A percentile compares a stretch with the other conserved stretches of the same genome.
Evolutionary conservation across 208 protist genomes (phyloP).

Genomic region (Polymyxa betae): DNA sequence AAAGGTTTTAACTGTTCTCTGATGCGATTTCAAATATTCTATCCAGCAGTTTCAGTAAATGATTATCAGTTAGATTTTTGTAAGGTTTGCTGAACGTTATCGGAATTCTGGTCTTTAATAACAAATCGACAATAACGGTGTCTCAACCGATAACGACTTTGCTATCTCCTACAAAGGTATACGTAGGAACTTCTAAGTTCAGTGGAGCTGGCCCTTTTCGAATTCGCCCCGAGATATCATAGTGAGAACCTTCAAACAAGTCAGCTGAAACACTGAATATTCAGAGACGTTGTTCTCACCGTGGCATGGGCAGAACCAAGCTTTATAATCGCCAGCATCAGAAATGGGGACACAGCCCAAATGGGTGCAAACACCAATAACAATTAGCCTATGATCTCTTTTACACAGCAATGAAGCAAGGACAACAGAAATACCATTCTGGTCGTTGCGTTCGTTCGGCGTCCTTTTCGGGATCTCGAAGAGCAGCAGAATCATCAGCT

Average conservation of each 20-base stretch:
- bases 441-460: constrained; percentile 82
- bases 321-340: constrained; percentile 82
- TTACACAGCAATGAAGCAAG: background rate
- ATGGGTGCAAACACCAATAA: constrained; percentile 98
- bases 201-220: constrained; percentile 95
- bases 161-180: constrained; percentile 89
- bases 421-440: constrained; percentile 73
- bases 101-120: background rate
- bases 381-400: constrained; percentile 73
- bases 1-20: constrained; percentile 10
- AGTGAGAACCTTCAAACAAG: constrained; percentile 69
- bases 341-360: constrained; percentile 96
- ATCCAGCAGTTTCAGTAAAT: background rate
- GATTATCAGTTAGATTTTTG: background rate
- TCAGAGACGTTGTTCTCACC: constrained; percentile 82
- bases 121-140: background rate
- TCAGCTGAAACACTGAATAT: background rate
- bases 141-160: constrained; percentile 88
- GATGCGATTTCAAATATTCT: background rate
- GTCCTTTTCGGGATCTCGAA: constrained; percentile 94
- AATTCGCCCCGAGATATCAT: constrained; percentile 95
- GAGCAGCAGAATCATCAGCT: constrained; percentile 73
- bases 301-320: constrained; percentile 97
- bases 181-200: constrained; percentile 96
- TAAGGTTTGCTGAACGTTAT: background rate